Evolutionary conservation across 1,139 yeast species (phyloP).

Genomic region (Magnusiomyces ingens): DNA sequence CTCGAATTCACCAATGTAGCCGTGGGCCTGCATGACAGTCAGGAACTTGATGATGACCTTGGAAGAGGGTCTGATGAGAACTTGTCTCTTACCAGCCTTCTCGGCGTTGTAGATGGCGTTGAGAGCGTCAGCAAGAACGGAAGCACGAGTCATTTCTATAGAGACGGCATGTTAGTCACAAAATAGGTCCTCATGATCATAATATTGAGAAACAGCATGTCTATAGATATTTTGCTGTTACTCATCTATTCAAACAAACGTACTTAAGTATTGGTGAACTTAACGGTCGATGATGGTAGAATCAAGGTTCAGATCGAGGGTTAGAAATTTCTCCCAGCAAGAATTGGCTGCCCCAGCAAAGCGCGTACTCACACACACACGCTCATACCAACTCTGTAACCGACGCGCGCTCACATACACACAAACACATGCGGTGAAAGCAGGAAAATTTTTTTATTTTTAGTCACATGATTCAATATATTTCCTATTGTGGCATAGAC

Average conservation of each 20-base stretch:
- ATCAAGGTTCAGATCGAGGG: background rate
- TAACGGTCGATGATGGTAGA: background rate
- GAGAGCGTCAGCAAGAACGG: conserved; percentile 98
- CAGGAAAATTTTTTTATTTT: no score
- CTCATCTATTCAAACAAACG: no score
- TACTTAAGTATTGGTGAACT: background rate
- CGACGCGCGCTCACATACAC: no score
- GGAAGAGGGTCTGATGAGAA: conserved; percentile 96
- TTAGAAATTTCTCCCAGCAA: no score
- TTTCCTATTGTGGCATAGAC: no score
- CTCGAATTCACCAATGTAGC: conserved; percentile 99
- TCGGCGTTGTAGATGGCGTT: conserved; percentile 99
- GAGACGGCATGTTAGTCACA: background rate
- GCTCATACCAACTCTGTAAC: no score
- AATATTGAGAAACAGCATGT: background rate
- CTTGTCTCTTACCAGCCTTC: conserved; percentile 99
- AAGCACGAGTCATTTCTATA: conserved; percentile 82
- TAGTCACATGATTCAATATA: no score
- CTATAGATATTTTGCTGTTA: background rate
- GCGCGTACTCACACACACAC: no score
- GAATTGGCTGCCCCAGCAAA: no score
- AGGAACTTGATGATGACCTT: conserved; percentile 96
- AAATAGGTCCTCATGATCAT: background rate
- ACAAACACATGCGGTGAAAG: no score
- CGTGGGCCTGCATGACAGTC: conserved; percentile 97